phyloP scores from a whole-genome alignment of 176 grass and related monocot species.

The Oryza meyeriana region DNA sequence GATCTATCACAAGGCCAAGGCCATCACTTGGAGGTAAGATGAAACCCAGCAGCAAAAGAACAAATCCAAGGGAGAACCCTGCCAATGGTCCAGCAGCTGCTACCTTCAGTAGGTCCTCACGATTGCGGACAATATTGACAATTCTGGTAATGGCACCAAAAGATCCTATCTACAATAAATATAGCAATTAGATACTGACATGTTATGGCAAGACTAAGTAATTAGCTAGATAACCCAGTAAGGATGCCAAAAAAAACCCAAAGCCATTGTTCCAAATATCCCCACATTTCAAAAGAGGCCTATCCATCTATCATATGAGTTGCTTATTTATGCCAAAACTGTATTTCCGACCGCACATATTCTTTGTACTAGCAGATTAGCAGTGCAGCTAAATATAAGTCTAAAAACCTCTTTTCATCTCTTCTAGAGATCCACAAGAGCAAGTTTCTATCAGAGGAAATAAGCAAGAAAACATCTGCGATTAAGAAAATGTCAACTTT shows the following conservation, averaged over 20 bases:
- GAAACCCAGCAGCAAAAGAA: constrained; percentile 86
- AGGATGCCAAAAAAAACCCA: background rate
- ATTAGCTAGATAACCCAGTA: background rate
- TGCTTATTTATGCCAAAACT: background rate
- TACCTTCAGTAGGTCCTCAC: constrained; percentile 80
- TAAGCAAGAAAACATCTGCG: background rate
- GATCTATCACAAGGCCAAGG: constrained; percentile 72
- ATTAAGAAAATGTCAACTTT: background rate
- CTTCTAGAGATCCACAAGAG: too few relatives aligned
- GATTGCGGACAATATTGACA: constrained; percentile 76
- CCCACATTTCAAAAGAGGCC: background rate
- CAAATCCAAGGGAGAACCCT: constrained; percentile 69
- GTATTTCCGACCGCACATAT: background rate
- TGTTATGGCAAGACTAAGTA: background rate
- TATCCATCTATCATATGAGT: constrained; percentile 9
- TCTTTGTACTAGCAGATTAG: background rate
- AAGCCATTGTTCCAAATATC: background rate
- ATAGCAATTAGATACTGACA: background rate
- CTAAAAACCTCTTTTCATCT: too few relatives aligned
- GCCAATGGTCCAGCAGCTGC: constrained; percentile 83
- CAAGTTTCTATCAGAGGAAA: background rate
- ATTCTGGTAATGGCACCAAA: constrained; percentile 96
- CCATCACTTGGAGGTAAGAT: constrained; percentile 76
- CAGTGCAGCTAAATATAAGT: too few relatives aligned
- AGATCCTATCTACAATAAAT: constrained; percentile 83